Evolutionary conservation across 805 yeast genomes (phyloP).

Genomic region (Groenewaldozyma salmanticensis): DNA sequence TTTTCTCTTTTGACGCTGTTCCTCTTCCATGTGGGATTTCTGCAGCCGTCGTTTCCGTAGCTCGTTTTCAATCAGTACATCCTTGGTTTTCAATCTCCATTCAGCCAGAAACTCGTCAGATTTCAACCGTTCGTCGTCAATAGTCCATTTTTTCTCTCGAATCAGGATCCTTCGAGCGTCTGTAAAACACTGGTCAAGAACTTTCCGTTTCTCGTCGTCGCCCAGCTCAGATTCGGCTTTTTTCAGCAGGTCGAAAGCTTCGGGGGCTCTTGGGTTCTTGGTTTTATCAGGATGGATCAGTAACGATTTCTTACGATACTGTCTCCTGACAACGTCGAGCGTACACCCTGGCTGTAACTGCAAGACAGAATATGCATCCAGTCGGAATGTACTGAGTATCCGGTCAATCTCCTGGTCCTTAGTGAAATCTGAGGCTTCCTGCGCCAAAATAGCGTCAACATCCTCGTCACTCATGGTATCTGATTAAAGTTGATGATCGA

Average conservation of each 20-base stretch:
- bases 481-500: neutral
- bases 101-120: constrained; percentile 29
- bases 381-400: constrained; percentile 36
- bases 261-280: constrained; percentile 45
- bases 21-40: constrained; percentile 34
- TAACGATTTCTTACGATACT: constrained; percentile 49
- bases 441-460: constrained; percentile 23
- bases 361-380: constrained; percentile 48
- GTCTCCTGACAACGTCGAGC: constrained; percentile 33
- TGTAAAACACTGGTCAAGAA: constrained; percentile 36
- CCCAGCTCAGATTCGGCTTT: constrained; percentile 39
- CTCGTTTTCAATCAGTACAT: constrained; percentile 38
- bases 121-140: constrained; percentile 31
- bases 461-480: constrained; percentile 11
- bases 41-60: constrained; percentile 33
- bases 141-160: constrained; percentile 29
- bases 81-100: constrained; percentile 36
- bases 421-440: constrained; percentile 20
- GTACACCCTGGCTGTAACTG: constrained; percentile 37
- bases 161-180: constrained; percentile 35
- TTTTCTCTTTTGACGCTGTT: constrained; percentile 29
- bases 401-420: constrained; percentile 48
- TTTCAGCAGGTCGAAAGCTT: constrained; percentile 55
- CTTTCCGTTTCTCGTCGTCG: constrained; percentile 31
- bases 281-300: constrained; percentile 64